Conservation (phyloP, 192 early-diverging fungal species). For the Gryganskiella cystojenkinii region DNA sequence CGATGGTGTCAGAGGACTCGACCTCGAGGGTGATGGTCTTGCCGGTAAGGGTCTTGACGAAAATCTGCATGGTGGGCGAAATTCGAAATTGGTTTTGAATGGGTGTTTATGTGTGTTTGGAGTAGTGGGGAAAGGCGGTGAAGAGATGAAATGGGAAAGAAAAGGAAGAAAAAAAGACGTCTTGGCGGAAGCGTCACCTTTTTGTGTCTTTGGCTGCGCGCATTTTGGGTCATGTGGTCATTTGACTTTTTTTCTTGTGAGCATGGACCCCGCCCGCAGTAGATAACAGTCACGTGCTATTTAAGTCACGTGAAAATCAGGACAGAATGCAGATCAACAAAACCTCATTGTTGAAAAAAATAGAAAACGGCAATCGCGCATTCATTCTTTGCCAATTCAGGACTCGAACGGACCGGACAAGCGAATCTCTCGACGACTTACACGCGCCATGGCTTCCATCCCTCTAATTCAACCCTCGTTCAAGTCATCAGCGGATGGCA, state of each 20-base stretch:
- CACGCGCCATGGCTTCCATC: slow-evolving; percentile 18
- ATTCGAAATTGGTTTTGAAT: neutral
- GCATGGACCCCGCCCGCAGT: too few relatives aligned
- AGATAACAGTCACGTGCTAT: too few relatives aligned
- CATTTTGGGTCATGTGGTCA: slow-evolving; percentile 10
- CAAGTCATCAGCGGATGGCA: slow-evolving; percentile 11
- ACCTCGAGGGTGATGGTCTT: slow-evolving; percentile 84
- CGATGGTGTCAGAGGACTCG: slow-evolving; percentile 81
- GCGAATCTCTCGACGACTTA: neutral
- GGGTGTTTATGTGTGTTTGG: slow-evolving; percentile 7
- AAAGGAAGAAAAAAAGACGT: slow-evolving; percentile 8
- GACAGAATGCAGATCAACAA: too few relatives aligned
- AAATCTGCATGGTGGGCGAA: slow-evolving; percentile 70
- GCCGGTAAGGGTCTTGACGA: slow-evolving; percentile 82
- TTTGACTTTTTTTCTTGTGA: too few relatives aligned
- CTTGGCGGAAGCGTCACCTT: neutral
- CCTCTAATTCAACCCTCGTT: slow-evolving; percentile 42
- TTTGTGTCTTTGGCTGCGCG: neutral
- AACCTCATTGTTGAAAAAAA: too few relatives aligned
- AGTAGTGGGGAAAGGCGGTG: slow-evolving; percentile 2
- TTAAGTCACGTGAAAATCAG: too few relatives aligned
- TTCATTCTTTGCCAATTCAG: too few relatives aligned
- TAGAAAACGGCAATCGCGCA: too few relatives aligned
- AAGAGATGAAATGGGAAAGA: neutral
- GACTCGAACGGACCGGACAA: too few relatives aligned